Base-by-base conservation (phyloP, 768 basidiomycete genomes). In the Phaeolepiota aurea region DNA sequence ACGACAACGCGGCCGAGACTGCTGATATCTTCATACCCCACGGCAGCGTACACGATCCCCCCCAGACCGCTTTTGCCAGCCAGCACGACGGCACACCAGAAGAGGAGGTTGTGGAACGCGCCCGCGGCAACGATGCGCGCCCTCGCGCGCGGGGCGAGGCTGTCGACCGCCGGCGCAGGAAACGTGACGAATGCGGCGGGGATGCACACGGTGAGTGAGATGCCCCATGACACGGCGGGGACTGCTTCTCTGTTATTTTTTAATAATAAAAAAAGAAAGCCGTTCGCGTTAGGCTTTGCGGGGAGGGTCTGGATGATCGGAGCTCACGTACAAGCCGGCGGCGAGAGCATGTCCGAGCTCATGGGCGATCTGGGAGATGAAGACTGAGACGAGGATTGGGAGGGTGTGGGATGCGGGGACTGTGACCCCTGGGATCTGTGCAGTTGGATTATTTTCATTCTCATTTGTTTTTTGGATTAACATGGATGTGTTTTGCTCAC, bases 381-480 rank as follows among this genome's bases (percentile, higher is more conserved):
- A 66, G 12, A 91, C 66, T 0, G 81, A 71, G 4, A 74, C 21
- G 4, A 90, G 48, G 36, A 91, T 74, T 12, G 79, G 47, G 3
- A 83, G 83, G 1, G 87, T 53, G 52, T 92, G 79, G 18, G 62
- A 59, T n/a, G 87, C 51, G 1, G 89, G 89, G 1, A 86, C 76
- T 2, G 87, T 93, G 4, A 89, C 45, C 1, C 89, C 89, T 15
- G 90, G 89, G 25, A 93, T 79, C 87, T 90, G n/a, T n/a, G n/a
- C n/a, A n/a, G n/a, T n/a, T n/a, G n/a, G n/a, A n/a, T n/a, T n/a
- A n/a, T n/a, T n/a, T n/a, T n/a, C n/a, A n/a, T n/a, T n/a, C n/a
- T n/a, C n/a, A n/a, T n/a, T n/a, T n/a, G n/a, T n/a, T n/a, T n/a
- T n/a, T n/a, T n/a, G n/a, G n/a, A n/a, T n/a, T n/a, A n/a, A n/a